Conservation (phyloP, 2,329 filamentous ascomycete species). For the Coniochaeta prunicola region DNA sequence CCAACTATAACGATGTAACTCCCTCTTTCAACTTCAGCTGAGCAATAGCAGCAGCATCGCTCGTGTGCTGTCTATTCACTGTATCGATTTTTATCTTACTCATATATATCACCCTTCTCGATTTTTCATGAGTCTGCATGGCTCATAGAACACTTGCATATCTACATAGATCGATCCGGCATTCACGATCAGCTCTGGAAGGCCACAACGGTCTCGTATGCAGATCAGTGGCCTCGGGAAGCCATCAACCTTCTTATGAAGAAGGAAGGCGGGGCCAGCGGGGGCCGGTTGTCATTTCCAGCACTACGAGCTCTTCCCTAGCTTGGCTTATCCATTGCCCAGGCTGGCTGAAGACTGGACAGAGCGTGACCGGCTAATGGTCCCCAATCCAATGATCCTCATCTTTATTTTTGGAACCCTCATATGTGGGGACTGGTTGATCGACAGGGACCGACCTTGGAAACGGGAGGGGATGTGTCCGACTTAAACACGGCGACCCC, state of each 20-base stretch:
- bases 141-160: background rate
- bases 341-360: background rate
- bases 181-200: too few relatives aligned
- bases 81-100: background rate
- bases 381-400: background rate
- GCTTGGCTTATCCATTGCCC: too few relatives aligned
- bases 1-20: background rate
- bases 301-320: too few relatives aligned
- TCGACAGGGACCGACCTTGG: background rate
- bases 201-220: too few relatives aligned
- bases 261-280: too few relatives aligned
- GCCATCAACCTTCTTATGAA: too few relatives aligned
- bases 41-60: background rate
- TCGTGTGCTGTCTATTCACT: background rate
- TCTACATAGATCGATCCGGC: background rate
- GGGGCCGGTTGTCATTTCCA: too few relatives aligned
- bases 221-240: too few relatives aligned
- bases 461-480: background rate
- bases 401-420: background rate
- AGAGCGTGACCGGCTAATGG: background rate
- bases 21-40: constrained; percentile 8
- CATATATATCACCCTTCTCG: background rate
- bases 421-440: background rate
- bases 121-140: background rate
- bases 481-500: background rate